Base-by-base conservation (phyloP, 805 yeast genomes). In the Torulaspora microellipsoides region DNA sequence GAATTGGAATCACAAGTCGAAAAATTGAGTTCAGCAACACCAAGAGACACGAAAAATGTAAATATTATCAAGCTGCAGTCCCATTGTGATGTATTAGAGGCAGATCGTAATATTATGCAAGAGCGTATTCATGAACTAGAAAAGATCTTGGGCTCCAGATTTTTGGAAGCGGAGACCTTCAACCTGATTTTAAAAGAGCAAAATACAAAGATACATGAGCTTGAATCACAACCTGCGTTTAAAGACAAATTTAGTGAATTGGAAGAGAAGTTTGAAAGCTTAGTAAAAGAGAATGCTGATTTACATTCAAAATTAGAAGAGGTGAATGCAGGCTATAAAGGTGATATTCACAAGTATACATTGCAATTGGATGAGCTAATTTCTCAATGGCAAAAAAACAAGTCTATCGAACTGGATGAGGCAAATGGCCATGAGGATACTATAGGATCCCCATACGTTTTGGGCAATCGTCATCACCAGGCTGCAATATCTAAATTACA, bases 171-270 rank as follows among this genome's bases (percentile, higher is more conserved):
- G 28, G 66, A 71, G 10, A 70, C 70, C 15, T 62, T 84, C 56
- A 83, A 82, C 54, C 64, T 68, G 14, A 56, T 83, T 17, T 71
- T 84, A 25, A 72, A 76, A 51, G 61, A 64, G 6, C 89, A 80
- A 60, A 76, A 75, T 42, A 64, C 60, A 3, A 64, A 70, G 49
- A 71, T 81, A 34, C 65, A 62, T 2, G 71, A 72, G 47, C 61
- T 80, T 1, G 65, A 62, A 38, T 71, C 67, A 20, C 73, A 76
- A 47, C 72, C 73, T 46, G 60, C 53, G 4, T 64, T 75, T 46
- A 70, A 71, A 42, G 69, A 70, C 27, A 75, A 77, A 48, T 62
- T 74, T 36, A 67, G 68, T 33, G 75, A 75, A 9, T 67, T 80
- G 67, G 73, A 73, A 52, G 53, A 62, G 14, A 72, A 75, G 47